These are phyloP conservation scores for Nakazawaea ernobii DNA, from an alignment of 805 yeast genomes.

Conservation along the genomic window DNA sequence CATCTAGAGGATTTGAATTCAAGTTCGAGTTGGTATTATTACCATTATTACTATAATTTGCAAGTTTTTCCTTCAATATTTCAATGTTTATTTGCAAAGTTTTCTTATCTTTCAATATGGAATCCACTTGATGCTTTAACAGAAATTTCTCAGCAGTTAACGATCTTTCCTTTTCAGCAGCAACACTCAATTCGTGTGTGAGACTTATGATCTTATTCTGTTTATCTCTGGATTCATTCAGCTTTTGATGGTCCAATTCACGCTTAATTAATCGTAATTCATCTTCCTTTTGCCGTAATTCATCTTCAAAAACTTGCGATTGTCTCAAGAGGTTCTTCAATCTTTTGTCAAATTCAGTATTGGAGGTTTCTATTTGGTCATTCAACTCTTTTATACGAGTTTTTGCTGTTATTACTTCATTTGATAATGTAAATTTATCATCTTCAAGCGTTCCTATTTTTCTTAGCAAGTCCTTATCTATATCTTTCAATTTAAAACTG, in stretches of 20 bases:
- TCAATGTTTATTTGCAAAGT: slow-evolving; percentile 30
- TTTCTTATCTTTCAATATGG: slow-evolving; percentile 31
- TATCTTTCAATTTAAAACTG: background rate
- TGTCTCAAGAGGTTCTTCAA: slow-evolving; percentile 1
- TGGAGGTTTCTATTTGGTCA: slow-evolving; percentile 5
- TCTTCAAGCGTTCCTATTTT: background rate
- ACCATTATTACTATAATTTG: background rate
- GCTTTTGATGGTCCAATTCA: slow-evolving; percentile 17
- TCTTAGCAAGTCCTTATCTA: background rate
- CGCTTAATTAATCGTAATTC: slow-evolving; percentile 13
- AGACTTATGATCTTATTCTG: slow-evolving; percentile 9
- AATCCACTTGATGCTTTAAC: slow-evolving; percentile 34
- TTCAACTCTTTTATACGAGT: slow-evolving; percentile 4
- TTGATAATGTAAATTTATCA: background rate
- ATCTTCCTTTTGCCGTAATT: slow-evolving; percentile 12
- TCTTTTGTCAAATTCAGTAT: background rate
- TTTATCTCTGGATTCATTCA: slow-evolving; percentile 12
- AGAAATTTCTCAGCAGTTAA: slow-evolving; percentile 39
- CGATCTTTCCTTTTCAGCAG: slow-evolving; percentile 38
- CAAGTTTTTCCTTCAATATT: slow-evolving; percentile 32
- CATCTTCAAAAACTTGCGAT: background rate
- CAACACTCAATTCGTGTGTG: slow-evolving; percentile 16
- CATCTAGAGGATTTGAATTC: slow-evolving; percentile 15
- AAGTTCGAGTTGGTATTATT: slow-evolving; percentile 8
- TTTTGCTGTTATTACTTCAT: background rate